Evolutionary conservation across 495 filamentous ascomycete species (phyloP).

Genomic region (Aspergillus baeticus): DNA sequence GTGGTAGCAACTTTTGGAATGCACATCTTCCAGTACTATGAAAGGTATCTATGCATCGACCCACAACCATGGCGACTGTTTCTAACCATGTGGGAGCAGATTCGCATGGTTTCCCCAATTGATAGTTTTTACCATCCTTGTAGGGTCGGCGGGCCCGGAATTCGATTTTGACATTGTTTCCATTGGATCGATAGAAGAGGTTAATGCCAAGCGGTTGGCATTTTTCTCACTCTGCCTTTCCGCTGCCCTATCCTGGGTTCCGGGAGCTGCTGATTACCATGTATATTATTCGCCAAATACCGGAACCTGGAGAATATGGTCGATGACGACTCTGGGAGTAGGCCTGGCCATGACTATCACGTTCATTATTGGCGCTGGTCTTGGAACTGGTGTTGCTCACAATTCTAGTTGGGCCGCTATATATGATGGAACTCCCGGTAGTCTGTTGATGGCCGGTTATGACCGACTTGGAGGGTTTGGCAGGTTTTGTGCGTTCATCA

Average conservation of each 20-base stretch:
- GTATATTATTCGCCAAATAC: conserved; percentile 56
- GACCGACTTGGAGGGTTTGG: conserved; percentile 63
- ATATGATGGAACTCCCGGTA: conserved; percentile 59
- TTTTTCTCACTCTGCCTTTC: conserved; percentile 65
- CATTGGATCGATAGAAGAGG: conserved; percentile 31
- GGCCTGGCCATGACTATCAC: conserved; percentile 53
- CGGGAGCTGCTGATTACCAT: conserved; percentile 54
- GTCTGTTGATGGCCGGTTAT: conserved; percentile 65
- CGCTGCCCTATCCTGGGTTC: conserved; percentile 53
- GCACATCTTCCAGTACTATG: conserved; percentile 69
- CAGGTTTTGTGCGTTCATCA: conserved; percentile 66
- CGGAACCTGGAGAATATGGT: conserved; percentile 42
- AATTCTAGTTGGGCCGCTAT: conserved; percentile 52
- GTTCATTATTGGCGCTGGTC: conserved; percentile 68
- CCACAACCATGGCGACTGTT: neutral
- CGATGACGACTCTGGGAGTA: conserved; percentile 50
- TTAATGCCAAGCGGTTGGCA: conserved; percentile 58
- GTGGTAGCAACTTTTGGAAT: conserved; percentile 72
- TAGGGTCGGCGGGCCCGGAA: conserved; percentile 62
- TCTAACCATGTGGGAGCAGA: conserved; percentile 31
- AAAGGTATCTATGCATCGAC: conserved; percentile 34
- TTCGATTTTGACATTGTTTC: conserved; percentile 57
- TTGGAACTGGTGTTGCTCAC: conserved; percentile 57
- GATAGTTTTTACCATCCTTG: conserved; percentile 63
- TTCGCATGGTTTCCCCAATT: conserved; percentile 70